Evolutionary conservation across 805 yeast species (phyloP), one percentile per base, ranked within the genome.

Genomic region (Candida takata): DNA sequence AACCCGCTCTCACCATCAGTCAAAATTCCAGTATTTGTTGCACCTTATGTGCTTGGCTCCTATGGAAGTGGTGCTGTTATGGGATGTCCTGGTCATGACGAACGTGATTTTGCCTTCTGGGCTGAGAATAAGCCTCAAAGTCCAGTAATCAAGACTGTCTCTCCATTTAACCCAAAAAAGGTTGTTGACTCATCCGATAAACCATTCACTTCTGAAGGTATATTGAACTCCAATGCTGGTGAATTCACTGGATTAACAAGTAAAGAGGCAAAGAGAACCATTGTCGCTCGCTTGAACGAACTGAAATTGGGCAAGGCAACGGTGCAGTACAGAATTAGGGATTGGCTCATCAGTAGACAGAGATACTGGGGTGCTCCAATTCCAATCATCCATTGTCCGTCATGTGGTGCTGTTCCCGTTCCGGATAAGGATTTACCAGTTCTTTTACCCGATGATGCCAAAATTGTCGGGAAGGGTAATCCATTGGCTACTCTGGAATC

Each of bases 321-420:
- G 4, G 67, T 70, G 0, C 78, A 78, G 44, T 80, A 69, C 50
- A 72, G 79, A 45, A 62, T 92, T 20, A 70, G 97, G 47, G 98
- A 92, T 54, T 92, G 98, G 98, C 69, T 92, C 19, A 82, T 92
- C 31, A 81, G 94, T 51, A 74, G 98, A 53, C 98, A 92, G 58
- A 65, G 98, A 41, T 90, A 83, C 58, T 92, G 98, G 98, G 98
- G 98, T 18, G 92, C 97, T 0, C 98, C 98, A 3, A 92, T 92
- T 36, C 98, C 98, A 5, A 86, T 92, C 14, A 69, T 92, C 19
- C 92, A 92, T 52, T 92, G 98, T 62, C 70, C 69, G 6, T 44
- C 58, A 3, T 92, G 98, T 67, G 98, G 98, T 2, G 62, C 79
- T 0, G 96, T 90, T 1, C 84, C 97, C 1, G 97, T 92, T 14